phyloP scores from a whole-genome alignment of 1,284 basidiomycete genomes.

The Heliocybe sulcata region DNA sequence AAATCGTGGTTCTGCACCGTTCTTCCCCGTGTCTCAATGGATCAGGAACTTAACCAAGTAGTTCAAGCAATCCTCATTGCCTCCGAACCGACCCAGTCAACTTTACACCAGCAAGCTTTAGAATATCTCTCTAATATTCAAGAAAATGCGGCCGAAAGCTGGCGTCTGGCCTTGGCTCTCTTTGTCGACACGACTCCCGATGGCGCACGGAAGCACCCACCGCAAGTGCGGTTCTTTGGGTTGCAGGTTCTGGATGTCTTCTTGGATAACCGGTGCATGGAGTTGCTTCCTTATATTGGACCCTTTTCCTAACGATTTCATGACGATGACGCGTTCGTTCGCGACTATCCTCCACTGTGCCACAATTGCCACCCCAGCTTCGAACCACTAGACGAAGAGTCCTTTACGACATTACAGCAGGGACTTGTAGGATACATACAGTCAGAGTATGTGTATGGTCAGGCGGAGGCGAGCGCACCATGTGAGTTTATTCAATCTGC shows the following conservation, averaged over 20 bases:
- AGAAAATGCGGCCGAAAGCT: conserved; percentile 67
- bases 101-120: conserved; percentile 74
- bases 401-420: conserved; percentile 65
- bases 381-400: conserved; percentile 61
- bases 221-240: conserved; percentile 80
- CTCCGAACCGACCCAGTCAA: conserved; percentile 64
- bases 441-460: conserved; percentile 71
- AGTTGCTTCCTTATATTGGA: conserved; percentile 1
- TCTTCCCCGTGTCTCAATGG: conserved; percentile 36
- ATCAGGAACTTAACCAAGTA: conserved; percentile 67
- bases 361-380: conserved; percentile 37
- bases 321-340: not conserved
- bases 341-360: conserved; percentile 2
- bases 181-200: conserved; percentile 59
- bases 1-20: not conserved
- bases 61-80: conserved; percentile 82
- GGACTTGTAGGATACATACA: conserved; percentile 69
- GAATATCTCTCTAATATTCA: conserved; percentile 75
- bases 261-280: conserved; percentile 75
- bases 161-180: conserved; percentile 70
- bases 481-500: conserved; percentile 43
- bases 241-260: conserved; percentile 83
- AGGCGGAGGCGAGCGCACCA: conserved; percentile 64
- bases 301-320: not conserved
- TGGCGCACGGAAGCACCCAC: conserved; percentile 57